A percentile compares a stretch with the other conserved stretches of the same genome.
Evolutionary conservation across 78 protist genomes (phyloP).

Genomic region (Mastigamoeba balamuthi): DNA sequence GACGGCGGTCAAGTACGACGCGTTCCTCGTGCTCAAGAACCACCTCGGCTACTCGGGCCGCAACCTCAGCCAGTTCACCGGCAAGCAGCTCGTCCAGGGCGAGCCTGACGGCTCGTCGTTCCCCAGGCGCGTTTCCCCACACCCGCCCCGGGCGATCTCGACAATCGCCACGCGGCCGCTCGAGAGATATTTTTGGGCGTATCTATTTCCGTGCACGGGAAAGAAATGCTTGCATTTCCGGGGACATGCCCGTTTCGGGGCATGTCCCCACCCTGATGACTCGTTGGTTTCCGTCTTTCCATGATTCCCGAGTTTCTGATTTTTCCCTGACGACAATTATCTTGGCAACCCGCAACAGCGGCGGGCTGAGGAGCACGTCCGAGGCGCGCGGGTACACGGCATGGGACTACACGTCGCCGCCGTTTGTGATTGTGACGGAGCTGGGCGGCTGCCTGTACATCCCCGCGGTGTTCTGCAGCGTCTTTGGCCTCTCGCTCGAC

Average conservation of each 20-base stretch:
- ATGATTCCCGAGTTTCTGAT: too few species aligned
- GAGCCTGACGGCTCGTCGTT: slow-evolving; percentile 86
- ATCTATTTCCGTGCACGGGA: too few species aligned
- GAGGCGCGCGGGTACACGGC: slow-evolving; percentile 86
- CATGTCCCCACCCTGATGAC: too few species aligned
- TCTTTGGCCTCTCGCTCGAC: slow-evolving; percentile 77
- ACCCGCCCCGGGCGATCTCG: too few species aligned
- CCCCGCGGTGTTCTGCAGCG: slow-evolving; percentile 62
- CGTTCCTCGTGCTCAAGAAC: slow-evolving; percentile 42
- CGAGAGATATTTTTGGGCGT: too few species aligned
- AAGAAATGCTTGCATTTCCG: too few species aligned
- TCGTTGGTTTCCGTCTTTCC: too few species aligned
- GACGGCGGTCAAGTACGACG: slow-evolving; percentile 70
- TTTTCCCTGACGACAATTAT: too few species aligned
- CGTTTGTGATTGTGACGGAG: slow-evolving; percentile 47
- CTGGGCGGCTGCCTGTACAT: slow-evolving; percentile 46
- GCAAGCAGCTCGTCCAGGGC: slow-evolving; percentile 61
- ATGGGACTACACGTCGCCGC: slow-evolving; percentile 77
- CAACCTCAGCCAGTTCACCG: slow-evolving; percentile 36
- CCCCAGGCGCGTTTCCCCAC: slow-evolving; percentile 63
- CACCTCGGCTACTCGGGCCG: slow-evolving; percentile 16
- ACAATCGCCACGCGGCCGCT: too few species aligned
- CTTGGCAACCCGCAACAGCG: too few species aligned
- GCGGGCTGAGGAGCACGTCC: slow-evolving; percentile 84
- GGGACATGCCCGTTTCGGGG: too few species aligned